Conservation (phyloP, 441 rosid genomes). For the Daphne laureola region DNA sequence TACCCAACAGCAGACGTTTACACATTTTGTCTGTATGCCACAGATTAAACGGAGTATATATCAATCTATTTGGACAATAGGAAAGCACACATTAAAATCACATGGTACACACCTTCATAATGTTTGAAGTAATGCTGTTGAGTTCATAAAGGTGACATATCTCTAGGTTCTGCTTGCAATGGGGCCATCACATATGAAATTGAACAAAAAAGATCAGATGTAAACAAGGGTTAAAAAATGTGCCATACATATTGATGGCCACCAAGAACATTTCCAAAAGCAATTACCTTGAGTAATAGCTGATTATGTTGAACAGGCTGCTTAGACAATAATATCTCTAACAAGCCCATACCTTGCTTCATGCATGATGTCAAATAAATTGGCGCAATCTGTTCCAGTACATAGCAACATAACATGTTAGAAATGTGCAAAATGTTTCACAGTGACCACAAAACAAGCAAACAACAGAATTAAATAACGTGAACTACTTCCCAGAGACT, state of each 20-base stretch:
- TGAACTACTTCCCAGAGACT: too few species aligned
- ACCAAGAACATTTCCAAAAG: constrained; percentile 8
- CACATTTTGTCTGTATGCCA: too few species aligned
- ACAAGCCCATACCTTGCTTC: constrained; percentile 78
- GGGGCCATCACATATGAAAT: constrained; percentile 5
- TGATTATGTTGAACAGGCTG: constrained; percentile 67
- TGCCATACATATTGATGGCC: constrained; percentile 2
- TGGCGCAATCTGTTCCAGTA: constrained; percentile 66
- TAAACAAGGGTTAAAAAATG: constrained; percentile 5
- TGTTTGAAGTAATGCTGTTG: constrained; percentile 47
- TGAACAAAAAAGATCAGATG: too few species aligned
- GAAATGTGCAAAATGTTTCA: constrained; percentile 6
- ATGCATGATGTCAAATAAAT: constrained; percentile 74
- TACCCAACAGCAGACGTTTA: neutral
- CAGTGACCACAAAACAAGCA: neutral
- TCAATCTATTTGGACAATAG: neutral
- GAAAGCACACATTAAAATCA: neutral
- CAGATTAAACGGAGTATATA: neutral
- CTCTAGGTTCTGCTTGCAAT: constrained; percentile 63
- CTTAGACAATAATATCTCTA: constrained; percentile 64
- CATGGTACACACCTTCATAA: constrained; percentile 60
- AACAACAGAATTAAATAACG: neutral
- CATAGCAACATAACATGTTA: constrained; percentile 11
- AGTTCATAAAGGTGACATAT: constrained; percentile 84
- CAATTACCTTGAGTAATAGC: constrained; percentile 63